phyloP scores from a whole-genome alignment of 257 asterid genomes.

The Solanum tarijense region DNA sequence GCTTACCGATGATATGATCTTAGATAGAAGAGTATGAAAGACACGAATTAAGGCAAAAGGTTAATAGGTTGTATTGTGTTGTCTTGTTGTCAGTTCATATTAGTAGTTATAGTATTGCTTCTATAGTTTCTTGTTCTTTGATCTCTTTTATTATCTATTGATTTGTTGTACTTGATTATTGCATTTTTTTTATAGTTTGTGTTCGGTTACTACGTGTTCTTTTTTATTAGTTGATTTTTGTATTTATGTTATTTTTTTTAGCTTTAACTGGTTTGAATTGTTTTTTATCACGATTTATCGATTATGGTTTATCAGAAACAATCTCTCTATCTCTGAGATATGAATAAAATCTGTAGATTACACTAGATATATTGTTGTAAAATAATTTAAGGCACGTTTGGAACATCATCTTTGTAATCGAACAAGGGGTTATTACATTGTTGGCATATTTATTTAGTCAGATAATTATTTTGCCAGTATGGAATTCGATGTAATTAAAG shows the following conservation, averaged over 20 bases:
- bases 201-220: background rate
- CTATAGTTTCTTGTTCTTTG: background rate
- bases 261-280: background rate
- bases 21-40: background rate
- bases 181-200: background rate
- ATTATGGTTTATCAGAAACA: no score
- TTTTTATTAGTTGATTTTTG: background rate
- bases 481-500: background rate
- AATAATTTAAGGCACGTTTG: background rate
- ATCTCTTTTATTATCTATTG: background rate
- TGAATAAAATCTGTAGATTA: no score
- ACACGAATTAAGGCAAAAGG: background rate
- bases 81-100: background rate
- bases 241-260: background rate
- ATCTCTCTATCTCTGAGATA: no score
- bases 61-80: background rate
- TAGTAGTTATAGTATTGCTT: background rate
- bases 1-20: background rate
- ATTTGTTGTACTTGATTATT: background rate
- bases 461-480: background rate
- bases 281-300: background rate
- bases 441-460: background rate
- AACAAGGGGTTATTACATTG: background rate
- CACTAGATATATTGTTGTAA: no score
- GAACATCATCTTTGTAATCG: background rate